phyloP scores from a whole-genome alignment of 1,284 basidiomycete species.

The Trametes versicolor region DNA sequence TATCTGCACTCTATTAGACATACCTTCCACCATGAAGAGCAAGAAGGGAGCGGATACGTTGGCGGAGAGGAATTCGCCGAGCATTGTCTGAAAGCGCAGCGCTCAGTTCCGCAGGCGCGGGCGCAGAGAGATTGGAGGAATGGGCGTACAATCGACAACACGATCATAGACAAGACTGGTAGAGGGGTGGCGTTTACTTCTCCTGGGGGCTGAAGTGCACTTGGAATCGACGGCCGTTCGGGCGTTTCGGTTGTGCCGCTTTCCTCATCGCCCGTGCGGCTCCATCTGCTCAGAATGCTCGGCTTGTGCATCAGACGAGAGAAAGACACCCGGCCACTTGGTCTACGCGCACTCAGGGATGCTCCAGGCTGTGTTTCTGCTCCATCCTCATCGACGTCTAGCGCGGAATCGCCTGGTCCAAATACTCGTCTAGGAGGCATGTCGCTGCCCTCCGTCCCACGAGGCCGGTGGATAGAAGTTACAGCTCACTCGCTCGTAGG shows the following conservation, averaged over 20 bases:
- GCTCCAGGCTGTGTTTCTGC: slow-evolving; percentile 8
- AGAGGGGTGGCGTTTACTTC: slow-evolving; percentile 82
- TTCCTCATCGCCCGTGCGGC: slow-evolving; percentile 38
- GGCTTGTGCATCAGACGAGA: slow-evolving; percentile 36
- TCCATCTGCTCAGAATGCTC: slow-evolving; percentile 41
- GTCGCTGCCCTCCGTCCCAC: background rate
- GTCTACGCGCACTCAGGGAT: slow-evolving; percentile 12
- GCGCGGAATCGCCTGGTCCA: slow-evolving; percentile 32
- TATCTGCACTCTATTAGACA: slow-evolving; percentile 29
- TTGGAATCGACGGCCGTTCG: slow-evolving; percentile 77
- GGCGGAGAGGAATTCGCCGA: slow-evolving; percentile 92
- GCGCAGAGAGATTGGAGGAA: background rate
- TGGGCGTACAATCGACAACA: slow-evolving; percentile 84
- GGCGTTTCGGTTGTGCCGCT: slow-evolving; percentile 32
- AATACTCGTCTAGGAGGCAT: slow-evolving; percentile 37
- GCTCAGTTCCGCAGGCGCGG: slow-evolving; percentile 3
- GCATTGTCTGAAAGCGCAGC: slow-evolving; percentile 72
- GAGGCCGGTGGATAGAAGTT: background rate
- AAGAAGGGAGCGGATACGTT: slow-evolving; percentile 92
- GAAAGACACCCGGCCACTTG: slow-evolving; percentile 41
- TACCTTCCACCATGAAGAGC: slow-evolving; percentile 93
- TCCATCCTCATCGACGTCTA: slow-evolving; percentile 23
- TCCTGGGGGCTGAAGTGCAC: slow-evolving; percentile 68
- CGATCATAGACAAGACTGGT: slow-evolving; percentile 89
- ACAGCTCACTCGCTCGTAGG: background rate